These are phyloP conservation scores for Oryza glaberrima DNA, from an alignment of 176 grass and related monocot species.

Conservation along the genomic window DNA sequence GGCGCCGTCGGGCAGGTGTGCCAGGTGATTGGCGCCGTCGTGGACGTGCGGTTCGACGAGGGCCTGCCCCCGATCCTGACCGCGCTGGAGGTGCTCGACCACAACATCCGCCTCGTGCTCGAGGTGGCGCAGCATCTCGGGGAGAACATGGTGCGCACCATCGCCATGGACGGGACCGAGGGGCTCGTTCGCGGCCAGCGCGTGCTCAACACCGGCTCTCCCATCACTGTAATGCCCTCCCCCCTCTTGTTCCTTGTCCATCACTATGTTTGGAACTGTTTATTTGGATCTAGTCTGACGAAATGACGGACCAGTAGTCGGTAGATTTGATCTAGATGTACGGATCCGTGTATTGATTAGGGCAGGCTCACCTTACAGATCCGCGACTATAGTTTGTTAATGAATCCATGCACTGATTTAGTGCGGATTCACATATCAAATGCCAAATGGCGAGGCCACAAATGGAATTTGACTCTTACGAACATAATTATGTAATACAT, in stretches of 20 bases:
- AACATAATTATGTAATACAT: not conserved
- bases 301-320: not conserved
- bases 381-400: not conserved
- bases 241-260: not conserved
- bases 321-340: conserved; percentile 27
- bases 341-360: not conserved
- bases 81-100: conserved; percentile 86
- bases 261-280: not conserved
- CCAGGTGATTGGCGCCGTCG: conserved; percentile 81
- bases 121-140: conserved; percentile 98
- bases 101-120: conserved; percentile 86
- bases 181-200: conserved; percentile 83
- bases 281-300: conserved; percentile 31
- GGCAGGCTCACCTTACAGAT: conserved; percentile 9
- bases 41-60: conserved; percentile 82
- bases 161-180: conserved; percentile 93
- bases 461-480: not conserved
- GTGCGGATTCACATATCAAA: not conserved
- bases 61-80: conserved; percentile 87
- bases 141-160: conserved; percentile 93
- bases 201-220: conserved; percentile 91
- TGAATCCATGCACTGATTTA: not conserved
- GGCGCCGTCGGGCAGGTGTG: conserved; percentile 65
- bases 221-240: conserved; percentile 69
- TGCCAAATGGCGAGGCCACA: not conserved